Evolutionary conservation across 1,139 yeast genomes (phyloP).

Genomic region (Blastobotrys indianensis): DNA sequence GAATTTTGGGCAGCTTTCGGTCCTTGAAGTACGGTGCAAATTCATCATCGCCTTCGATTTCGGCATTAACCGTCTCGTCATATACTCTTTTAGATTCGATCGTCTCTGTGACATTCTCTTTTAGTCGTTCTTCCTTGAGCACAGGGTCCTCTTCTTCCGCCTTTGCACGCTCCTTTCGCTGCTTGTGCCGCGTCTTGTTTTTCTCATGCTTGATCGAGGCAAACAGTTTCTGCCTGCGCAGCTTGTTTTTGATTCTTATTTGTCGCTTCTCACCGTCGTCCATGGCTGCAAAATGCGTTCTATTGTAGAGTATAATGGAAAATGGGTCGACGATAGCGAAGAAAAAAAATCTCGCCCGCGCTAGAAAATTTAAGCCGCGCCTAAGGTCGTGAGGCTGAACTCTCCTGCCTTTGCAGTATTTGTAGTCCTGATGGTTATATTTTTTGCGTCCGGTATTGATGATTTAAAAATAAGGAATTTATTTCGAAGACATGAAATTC

Average conservation of each 20-base stretch:
- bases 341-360: too few relatives aligned
- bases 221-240: slow-evolving; percentile 71
- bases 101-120: slow-evolving; percentile 77
- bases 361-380: too few relatives aligned
- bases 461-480: too few relatives aligned
- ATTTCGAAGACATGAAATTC: too few relatives aligned
- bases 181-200: slow-evolving; percentile 70
- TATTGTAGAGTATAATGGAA: too few relatives aligned
- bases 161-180: slow-evolving; percentile 70
- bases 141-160: slow-evolving; percentile 81
- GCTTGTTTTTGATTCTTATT: slow-evolving; percentile 58
- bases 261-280: slow-evolving; percentile 18
- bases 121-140: slow-evolving; percentile 70
- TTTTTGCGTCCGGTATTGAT: too few relatives aligned
- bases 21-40: slow-evolving; percentile 56
- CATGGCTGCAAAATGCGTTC: too few relatives aligned
- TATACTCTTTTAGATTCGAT: slow-evolving; percentile 82
- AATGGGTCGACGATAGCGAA: too few relatives aligned
- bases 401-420: too few relatives aligned
- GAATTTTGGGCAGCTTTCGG: slow-evolving; percentile 67
- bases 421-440: too few relatives aligned
- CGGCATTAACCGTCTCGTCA: slow-evolving; percentile 78
- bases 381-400: too few relatives aligned
- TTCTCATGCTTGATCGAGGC: slow-evolving; percentile 69
- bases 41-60: slow-evolving; percentile 77